These are phyloP conservation scores for Blastocystis sp. DNA, from an alignment of 352 stramenopile genomes.

Conservation along the genomic window DNA sequence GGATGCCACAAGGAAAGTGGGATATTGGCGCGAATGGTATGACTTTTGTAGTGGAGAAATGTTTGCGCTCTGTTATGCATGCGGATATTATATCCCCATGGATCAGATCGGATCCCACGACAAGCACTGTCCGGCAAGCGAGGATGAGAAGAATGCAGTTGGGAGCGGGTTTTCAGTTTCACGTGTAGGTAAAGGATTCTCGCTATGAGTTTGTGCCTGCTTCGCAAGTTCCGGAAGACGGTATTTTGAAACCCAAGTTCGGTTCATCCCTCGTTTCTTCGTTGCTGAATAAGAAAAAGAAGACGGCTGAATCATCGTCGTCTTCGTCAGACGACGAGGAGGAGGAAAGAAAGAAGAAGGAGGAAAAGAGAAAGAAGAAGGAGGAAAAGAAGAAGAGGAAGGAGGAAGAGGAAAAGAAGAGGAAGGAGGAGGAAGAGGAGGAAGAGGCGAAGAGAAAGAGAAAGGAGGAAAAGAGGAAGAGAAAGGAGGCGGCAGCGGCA, in stretches of 20 bases:
- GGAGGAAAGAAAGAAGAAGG: neutral
- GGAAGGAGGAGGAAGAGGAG: constrained; percentile 59
- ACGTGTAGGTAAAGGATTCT: constrained; percentile 6
- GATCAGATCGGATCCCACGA: constrained; percentile 55
- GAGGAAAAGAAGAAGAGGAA: neutral
- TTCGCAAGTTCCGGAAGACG: constrained; percentile 31
- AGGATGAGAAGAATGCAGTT: constrained; percentile 44
- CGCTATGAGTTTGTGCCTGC: constrained; percentile 65
- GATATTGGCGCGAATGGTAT: neutral
- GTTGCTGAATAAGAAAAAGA: constrained; percentile 41
- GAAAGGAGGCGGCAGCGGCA: neutral
- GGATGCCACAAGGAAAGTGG: constrained; percentile 51
- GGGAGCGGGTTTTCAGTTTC: neutral
- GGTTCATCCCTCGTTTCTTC: neutral
- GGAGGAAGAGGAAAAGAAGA: neutral
- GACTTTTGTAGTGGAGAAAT: constrained; percentile 41
- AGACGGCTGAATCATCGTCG: constrained; percentile 23
- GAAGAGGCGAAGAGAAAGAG: constrained; percentile 20
- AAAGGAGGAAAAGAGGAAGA: constrained; percentile 21
- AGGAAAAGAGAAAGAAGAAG: constrained; percentile 19
- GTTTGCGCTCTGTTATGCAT: constrained; percentile 69
- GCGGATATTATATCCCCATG: constrained; percentile 56
- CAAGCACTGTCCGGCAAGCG: constrained; percentile 27
- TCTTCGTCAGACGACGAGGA: constrained; percentile 10
- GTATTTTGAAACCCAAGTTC: constrained; percentile 33